Conservation (phyloP, 176 grass and related monocot species). For the Typha latifolia region DNA sequence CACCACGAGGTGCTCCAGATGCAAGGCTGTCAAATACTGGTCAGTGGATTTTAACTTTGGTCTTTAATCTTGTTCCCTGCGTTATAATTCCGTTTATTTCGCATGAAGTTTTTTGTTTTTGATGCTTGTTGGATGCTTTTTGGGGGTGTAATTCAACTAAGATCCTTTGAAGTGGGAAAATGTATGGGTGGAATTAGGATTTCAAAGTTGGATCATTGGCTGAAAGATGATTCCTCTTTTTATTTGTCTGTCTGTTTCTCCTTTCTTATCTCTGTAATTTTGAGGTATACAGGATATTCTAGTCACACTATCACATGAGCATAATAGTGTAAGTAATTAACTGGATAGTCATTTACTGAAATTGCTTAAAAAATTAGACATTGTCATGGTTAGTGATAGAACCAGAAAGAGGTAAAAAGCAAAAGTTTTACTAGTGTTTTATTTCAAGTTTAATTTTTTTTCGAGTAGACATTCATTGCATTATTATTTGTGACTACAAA, state of each 20-base stretch:
- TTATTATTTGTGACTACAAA: neutral
- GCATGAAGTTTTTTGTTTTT: constrained; percentile 24
- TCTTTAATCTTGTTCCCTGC: neutral
- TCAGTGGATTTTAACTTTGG: constrained; percentile 18
- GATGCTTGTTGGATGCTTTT: neutral
- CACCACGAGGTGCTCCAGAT: constrained; percentile 47
- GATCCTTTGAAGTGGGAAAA: constrained; percentile 7
- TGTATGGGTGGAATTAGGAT: constrained; percentile 24
- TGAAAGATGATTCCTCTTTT: neutral
- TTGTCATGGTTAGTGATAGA: neutral
- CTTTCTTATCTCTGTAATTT: neutral
- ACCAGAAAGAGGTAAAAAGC: neutral
- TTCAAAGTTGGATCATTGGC: neutral
- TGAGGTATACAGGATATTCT: neutral
- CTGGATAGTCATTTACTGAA: neutral
- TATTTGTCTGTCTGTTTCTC: neutral
- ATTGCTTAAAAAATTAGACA: neutral
- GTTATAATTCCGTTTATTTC: neutral
- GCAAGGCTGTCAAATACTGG: constrained; percentile 91
- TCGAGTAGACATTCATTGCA: neutral
- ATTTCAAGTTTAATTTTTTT: neutral
- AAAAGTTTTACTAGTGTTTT: neutral
- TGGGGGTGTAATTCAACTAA: neutral
- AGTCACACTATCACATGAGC: neutral
- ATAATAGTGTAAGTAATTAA: neutral